Evolutionary conservation across 2,329 filamentous ascomycete genomes (phyloP), one percentile per base, ranked within the genome.

Genomic region (Graphilbum sp.): DNA sequence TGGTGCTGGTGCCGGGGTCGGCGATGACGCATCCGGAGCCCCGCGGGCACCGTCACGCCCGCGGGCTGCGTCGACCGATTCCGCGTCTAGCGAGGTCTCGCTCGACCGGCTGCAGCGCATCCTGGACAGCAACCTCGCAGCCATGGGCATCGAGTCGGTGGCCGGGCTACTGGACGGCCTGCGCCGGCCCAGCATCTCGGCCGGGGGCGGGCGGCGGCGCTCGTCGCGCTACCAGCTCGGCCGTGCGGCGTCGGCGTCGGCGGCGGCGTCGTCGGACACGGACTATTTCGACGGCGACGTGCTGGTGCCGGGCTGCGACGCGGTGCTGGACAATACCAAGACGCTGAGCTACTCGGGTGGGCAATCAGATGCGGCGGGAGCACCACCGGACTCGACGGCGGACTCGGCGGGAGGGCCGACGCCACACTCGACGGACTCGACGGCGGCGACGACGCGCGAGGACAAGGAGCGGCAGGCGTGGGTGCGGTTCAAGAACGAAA

Each of bases 401-500:
- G n/a, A n/a, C n/a, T n/a, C n/a, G n/a, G n/a, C n/a, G n/a, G n/a
- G n/a, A n/a, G n/a, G n/a, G n/a, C 55, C 21, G 48, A n/a, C n/a
- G n/a, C n/a, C n/a, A n/a, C n/a, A n/a, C n/a, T n/a, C n/a, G 51
- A 6, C 34, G 62, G 67, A 24, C 41, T 52, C 4, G 55, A 61
- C 5, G 53, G 60, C 3, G 52, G 58, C 33, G 58, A 57, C 3
- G 61, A 58, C 36, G 39, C 62, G 59, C 41, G 64, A 66, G 30
- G 66, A 70, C 24, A 84, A 80, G 52, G 83, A 88, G 42, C 70
- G 65, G 32, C 76, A 83, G 51, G 76, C 76, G 3, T 95, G 88
- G 90, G 54, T 72, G n/a, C 64, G 57, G 9, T 98, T 95, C 67
- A 95, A 95, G 56, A 79, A 76, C 43, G 88, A 98, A 53, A 90